Base-by-base conservation (phyloP, 176 grass and related monocot genomes). In the Zoysia pacifica region DNA sequence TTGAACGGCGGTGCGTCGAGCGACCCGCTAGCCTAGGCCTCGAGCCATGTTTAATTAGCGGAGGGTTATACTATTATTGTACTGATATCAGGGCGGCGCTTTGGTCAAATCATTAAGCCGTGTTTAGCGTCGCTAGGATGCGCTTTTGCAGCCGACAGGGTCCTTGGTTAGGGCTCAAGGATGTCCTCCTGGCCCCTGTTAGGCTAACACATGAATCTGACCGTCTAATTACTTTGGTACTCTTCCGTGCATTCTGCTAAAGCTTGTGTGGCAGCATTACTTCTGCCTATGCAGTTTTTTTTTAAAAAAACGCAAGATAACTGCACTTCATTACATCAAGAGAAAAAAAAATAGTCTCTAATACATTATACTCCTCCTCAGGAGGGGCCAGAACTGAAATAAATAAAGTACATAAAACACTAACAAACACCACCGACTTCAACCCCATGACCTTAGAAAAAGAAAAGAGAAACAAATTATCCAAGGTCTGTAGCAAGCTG, bases 131-230 rank as follows among this genome's bases (percentile, higher is more conserved):
- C 63, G 38, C 20, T 5, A 6, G 67, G 55, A 79, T 62, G 64
- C 6, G 11, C 38, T 35, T 79, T 67, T 52, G 16, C 63, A 14
- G 39, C 65, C 20, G 50, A 68, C 64, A 56, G 18, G 5, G 44
- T 39, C 77, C 64, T 45, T 15, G 77, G 66, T 79, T 79, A 56
- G 18, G 8, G 77, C 64, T 15, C 68, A 69, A 69, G 50, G 53
- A 56, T 69, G 77, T 79, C 64, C 49, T 48, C 39, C 19, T 58
- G 64, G 41, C 64, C 77, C 64, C 50, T 28, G 6, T 40, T 40
- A 67, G 49, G 49, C 45, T 38, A 16, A n/a, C 39, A n/a, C 39
- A 79, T 56, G 49, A 62, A 28, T 51, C 48, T 43, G 65, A 79
- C 41, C 77, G 56, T 20, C 2, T 36, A 39, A 12, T 59, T 74